Evolutionary conservation across 345 rosid genomes (phyloP), one percentile per base, ranked within the genome.

Genomic region (Sonneratia alba): DNA sequence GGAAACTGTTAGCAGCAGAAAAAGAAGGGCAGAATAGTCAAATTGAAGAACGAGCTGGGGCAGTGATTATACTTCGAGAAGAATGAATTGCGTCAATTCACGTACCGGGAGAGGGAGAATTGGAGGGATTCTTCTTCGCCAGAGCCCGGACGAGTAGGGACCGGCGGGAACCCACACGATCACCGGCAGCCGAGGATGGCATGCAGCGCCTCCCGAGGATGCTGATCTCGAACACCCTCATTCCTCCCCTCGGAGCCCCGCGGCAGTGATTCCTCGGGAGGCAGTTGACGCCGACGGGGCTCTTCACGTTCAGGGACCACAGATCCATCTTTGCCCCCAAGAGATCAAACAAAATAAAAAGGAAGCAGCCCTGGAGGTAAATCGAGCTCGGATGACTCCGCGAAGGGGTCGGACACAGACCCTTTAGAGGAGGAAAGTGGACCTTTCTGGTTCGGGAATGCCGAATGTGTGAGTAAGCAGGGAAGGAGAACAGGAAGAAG

Each of bases 251-350:
- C 3, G 36, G 24, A 36, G 43, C 49, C 67, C 67, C 66, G 34
- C 49, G 71, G 62, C 6, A 67, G 42, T 75, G 72, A 49, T 63
- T 78, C 48, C 70, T 74, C 55, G 62, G 62, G 61, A 73, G 73
- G 34, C 78, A 48, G 51, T 78, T 79, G 74, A 74, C 56, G n/a
- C 74, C 45, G 71, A 61, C 74, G 1, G 80, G 59, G 77, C 69
- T 82, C 79, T 85, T 81, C 61, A 85, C 72, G 62, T 78, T 80
- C 55, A 85, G 72, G 3, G 84, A 79, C 75, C 83, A 82, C 36
- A 81, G 85, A 83, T 83, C 86, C 91, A 87, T 83, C 64, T 42
- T 45, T 22, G 21, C 18, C 5, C 66, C 7, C 66, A 42, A 24
- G 14, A 63, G 74, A 27, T 27, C 32, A 27, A 48, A 64, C 27